Evolutionary conservation across 345 rosid species (phyloP).

Genomic region (Xanthoceras sorbifolium): DNA sequence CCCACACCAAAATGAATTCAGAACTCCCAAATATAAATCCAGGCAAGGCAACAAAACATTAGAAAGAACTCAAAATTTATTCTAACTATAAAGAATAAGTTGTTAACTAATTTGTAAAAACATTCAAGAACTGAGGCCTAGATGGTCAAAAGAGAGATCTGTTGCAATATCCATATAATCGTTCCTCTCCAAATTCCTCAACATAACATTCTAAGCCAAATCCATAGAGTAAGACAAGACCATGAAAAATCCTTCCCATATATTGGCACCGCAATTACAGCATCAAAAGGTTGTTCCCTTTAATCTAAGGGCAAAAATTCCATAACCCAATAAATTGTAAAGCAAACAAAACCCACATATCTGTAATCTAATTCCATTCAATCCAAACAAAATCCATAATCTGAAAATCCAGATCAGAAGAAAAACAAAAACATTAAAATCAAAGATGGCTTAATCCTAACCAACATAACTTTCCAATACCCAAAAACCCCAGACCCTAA

Average conservation of each 20-base stretch:
- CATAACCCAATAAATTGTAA: background rate
- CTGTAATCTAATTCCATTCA: background rate
- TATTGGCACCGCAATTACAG: background rate
- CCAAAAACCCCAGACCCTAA: background rate
- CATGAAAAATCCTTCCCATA: background rate
- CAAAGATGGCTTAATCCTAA: background rate
- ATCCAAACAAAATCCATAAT: background rate
- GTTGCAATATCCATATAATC: background rate
- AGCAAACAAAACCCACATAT: background rate
- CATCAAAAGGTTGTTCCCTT: background rate
- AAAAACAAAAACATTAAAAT: background rate
- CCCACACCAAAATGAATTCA: background rate
- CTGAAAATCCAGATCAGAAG: background rate
- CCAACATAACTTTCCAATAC: background rate
- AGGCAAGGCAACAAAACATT: background rate
- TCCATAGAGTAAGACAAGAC: background rate
- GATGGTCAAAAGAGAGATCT: background rate
- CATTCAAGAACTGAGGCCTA: background rate
- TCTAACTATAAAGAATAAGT: background rate
- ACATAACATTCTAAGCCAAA: background rate
- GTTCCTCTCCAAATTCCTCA: constrained; percentile 8
- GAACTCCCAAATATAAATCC: background rate
- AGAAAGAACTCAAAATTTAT: no score
- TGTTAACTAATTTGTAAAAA: background rate
- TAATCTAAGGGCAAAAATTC: background rate